A percentile compares a stretch with the other conserved stretches of the same genome.
These are phyloP conservation scores for Flaveria floridana DNA, from an alignment of 140 eudicot species.

Conservation along the genomic window DNA sequence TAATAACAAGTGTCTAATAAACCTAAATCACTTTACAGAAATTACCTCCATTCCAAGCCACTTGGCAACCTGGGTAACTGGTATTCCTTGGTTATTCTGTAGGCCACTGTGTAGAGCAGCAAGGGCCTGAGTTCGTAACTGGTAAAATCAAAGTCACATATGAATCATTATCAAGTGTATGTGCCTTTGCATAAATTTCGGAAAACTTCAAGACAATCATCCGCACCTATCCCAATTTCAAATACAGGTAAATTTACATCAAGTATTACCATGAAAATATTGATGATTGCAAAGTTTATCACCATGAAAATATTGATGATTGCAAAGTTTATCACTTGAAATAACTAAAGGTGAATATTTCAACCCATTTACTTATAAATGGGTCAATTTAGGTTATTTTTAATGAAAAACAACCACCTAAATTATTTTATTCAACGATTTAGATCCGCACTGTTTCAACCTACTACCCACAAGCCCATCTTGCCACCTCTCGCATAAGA, in stretches of 20 bases:
- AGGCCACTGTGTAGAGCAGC: conserved; percentile 88
- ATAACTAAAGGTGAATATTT: background rate
- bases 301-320: background rate
- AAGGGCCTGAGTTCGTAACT: conserved; percentile 94
- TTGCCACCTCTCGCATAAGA: background rate
- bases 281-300: background rate
- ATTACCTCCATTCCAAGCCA: conserved; percentile 99
- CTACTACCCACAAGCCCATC: background rate
- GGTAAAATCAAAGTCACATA: conserved; percentile 34
- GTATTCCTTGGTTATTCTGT: conserved; percentile 89
- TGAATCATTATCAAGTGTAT: conserved; percentile 5
- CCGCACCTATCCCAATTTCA: background rate
- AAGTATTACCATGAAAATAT: conserved; percentile 7
- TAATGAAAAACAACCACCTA: background rate
- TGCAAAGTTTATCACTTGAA: background rate
- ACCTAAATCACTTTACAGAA: conserved; percentile 7
- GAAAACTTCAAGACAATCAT: background rate
- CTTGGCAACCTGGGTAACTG: conserved; percentile 63
- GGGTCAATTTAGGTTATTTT: background rate
- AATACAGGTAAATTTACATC: conserved; percentile 1
- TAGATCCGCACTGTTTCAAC: background rate
- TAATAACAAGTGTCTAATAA: background rate
- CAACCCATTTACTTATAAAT: background rate
- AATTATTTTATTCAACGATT: background rate
- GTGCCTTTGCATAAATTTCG: background rate